These are phyloP conservation scores for Monosporascus sp. DNA, from an alignment of 2,329 filamentous ascomycete species.

Conservation along the genomic window DNA sequence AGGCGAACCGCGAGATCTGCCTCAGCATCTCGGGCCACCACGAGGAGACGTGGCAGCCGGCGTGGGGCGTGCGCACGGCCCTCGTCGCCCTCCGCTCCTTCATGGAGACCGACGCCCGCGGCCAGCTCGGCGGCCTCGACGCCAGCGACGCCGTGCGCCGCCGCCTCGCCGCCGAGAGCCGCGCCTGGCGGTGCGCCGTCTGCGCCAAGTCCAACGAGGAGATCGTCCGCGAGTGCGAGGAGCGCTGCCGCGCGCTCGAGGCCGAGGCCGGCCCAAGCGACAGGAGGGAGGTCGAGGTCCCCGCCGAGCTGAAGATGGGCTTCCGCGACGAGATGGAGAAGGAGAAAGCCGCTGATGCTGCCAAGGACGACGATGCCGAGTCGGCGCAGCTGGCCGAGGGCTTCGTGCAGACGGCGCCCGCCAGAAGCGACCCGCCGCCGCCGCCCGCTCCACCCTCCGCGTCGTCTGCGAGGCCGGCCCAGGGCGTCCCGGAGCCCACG, in stretches of 20 bases:
- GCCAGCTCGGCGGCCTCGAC: constrained; percentile 87
- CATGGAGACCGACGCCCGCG: constrained; percentile 85
- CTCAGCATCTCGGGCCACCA: constrained; percentile 91
- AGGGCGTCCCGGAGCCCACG: constrained; percentile 23
- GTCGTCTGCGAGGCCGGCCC: constrained; percentile 15
- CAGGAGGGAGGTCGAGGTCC: constrained; percentile 42
- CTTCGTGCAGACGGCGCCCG: constrained; percentile 47
- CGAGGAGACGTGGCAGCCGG: constrained; percentile 97
- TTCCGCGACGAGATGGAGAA: constrained; percentile 67
- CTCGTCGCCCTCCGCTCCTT: constrained; percentile 75
- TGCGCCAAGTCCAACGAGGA: constrained; percentile 70
- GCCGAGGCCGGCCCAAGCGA: constrained; percentile 28
- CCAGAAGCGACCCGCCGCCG: constrained; percentile 15
- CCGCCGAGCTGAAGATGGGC: constrained; percentile 56
- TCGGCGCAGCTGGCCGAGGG: constrained; percentile 51
- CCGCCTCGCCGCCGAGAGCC: constrained; percentile 63
- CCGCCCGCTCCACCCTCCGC: constrained; percentile 10
- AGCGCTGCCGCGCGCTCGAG: constrained; percentile 27
- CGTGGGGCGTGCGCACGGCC: constrained; percentile 92
- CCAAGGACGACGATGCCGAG: constrained; percentile 31
- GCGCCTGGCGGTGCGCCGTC: constrained; percentile 59
- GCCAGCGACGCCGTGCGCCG: constrained; percentile 62
- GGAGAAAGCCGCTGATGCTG: constrained; percentile 15
- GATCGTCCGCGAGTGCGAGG: constrained; percentile 67
- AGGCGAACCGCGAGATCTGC: constrained; percentile 95